phyloP scores from a whole-genome alignment of 768 basidiomycete species.

The Mycena sanguinolenta region DNA sequence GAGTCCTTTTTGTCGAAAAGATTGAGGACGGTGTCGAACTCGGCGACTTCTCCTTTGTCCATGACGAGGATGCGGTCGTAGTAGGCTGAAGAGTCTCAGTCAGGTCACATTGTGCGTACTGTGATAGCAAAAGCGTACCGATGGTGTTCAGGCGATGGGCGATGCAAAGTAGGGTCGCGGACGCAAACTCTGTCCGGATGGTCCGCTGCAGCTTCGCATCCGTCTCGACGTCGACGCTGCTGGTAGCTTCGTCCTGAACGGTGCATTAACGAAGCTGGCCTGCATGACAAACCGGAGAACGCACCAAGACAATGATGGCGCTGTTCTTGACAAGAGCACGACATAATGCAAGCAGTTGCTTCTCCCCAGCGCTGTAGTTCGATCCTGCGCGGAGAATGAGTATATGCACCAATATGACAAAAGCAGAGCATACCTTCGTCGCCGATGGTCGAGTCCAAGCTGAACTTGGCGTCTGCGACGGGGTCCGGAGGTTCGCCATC shows the following conservation, averaged over 20 bases:
- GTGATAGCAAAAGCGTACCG: constrained; percentile 41
- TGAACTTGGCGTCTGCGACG: constrained; percentile 73
- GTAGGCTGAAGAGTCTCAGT: constrained; percentile 54
- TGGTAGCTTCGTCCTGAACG: constrained; percentile 72
- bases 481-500: constrained; percentile 58
- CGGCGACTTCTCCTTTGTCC: constrained; percentile 75
- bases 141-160: constrained; percentile 74
- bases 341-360: constrained; percentile 72
- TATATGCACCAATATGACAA: not conserved
- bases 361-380: constrained; percentile 79
- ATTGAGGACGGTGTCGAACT: constrained; percentile 80
- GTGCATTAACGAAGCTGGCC: not conserved
- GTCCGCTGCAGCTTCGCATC: constrained; percentile 75
- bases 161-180: constrained; percentile 68
- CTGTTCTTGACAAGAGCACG: constrained; percentile 74
- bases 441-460: constrained; percentile 69
- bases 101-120: not conserved
- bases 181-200: constrained; percentile 71
- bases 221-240: constrained; percentile 72
- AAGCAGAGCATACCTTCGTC: constrained; percentile 64
- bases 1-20: constrained; percentile 73
- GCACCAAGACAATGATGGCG: constrained; percentile 67
- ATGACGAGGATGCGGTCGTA: constrained; percentile 82
- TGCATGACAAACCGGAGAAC: constrained; percentile 20
- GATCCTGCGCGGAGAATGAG: constrained; percentile 53